Conservation (phyloP, 2,329 filamentous ascomycete species). For the Westerdykella ornata region DNA sequence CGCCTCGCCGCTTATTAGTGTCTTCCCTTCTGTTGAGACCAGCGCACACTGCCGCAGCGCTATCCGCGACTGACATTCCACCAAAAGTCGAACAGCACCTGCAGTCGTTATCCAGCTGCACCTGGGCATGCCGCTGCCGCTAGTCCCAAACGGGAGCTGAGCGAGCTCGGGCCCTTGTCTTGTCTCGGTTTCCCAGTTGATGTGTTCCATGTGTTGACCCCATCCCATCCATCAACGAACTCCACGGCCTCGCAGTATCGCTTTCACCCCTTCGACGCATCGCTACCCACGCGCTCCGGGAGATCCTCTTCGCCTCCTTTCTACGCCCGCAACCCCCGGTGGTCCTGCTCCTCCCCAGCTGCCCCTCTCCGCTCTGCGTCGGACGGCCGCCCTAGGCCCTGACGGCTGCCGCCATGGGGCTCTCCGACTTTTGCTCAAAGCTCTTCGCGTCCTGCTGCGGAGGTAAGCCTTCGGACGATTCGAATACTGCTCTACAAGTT, state of each 20-base stretch:
- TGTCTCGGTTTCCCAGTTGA: background rate
- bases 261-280: background rate
- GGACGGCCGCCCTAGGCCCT: conserved; percentile 17
- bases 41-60: conserved; percentile 6
- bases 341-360: conserved; percentile 2
- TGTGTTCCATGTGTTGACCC: background rate
- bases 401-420: conserved; percentile 32
- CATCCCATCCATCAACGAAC: background rate
- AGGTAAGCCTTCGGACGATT: conserved; percentile 20
- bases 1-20: no score
- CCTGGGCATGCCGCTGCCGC: background rate
- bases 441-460: conserved; percentile 36
- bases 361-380: conserved; percentile 9
- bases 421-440: conserved; percentile 33
- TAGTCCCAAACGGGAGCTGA: background rate
- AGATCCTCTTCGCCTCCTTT: background rate
- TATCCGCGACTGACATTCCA: conserved; percentile 3
- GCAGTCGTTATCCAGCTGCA: no score
- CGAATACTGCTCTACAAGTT: conserved; percentile 1
- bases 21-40: no score
- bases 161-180: background rate
- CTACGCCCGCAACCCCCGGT: conserved; percentile 1
- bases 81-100: no score
- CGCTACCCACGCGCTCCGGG: background rate
- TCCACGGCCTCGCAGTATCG: no score